Conservation (phyloP, 257 asterid species). For the Cinchona pubescens region DNA sequence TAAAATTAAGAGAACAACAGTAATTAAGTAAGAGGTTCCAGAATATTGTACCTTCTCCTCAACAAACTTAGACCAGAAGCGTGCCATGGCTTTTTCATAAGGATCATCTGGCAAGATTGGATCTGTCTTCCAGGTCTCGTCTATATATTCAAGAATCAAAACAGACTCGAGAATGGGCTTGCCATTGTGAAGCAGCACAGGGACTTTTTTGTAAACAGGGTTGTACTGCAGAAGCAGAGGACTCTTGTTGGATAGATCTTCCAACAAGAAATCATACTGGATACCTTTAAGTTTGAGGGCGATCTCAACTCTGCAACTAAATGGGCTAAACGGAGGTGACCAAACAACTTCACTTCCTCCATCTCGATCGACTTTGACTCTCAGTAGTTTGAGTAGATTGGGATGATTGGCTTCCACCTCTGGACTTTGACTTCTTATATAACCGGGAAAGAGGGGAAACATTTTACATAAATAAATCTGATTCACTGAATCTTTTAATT, state of each 20-base stretch:
- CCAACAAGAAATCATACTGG: conserved; percentile 34
- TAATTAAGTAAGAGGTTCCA: no score
- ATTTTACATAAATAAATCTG: no score
- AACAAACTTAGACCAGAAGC: conserved; percentile 51
- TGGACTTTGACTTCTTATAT: no score
- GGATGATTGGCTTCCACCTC: no score
- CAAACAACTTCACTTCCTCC: conserved; percentile 47
- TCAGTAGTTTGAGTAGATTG: no score
- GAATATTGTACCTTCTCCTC: conserved; percentile 43
- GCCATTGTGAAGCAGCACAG: conserved; percentile 45
- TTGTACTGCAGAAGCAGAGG: conserved; percentile 38
- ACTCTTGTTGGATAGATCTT: conserved; percentile 39
- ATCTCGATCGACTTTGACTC: conserved; percentile 20
- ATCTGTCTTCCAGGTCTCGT: conserved; percentile 40
- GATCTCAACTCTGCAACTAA: conserved; percentile 36
- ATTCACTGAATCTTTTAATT: no score
- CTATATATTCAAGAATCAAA: conserved; percentile 51
- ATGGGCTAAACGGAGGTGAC: conserved; percentile 41
- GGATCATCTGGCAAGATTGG: conserved; percentile 44
- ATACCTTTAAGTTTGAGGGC: conserved; percentile 45
- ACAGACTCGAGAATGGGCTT: conserved; percentile 43
- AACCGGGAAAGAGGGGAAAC: no score
- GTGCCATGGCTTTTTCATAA: conserved; percentile 35
- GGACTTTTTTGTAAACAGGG: conserved; percentile 44
- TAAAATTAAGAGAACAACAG: background rate